Evolutionary conservation across 352 stramenopile genomes (phyloP).

Genomic region (Phytopythium litorale): DNA sequence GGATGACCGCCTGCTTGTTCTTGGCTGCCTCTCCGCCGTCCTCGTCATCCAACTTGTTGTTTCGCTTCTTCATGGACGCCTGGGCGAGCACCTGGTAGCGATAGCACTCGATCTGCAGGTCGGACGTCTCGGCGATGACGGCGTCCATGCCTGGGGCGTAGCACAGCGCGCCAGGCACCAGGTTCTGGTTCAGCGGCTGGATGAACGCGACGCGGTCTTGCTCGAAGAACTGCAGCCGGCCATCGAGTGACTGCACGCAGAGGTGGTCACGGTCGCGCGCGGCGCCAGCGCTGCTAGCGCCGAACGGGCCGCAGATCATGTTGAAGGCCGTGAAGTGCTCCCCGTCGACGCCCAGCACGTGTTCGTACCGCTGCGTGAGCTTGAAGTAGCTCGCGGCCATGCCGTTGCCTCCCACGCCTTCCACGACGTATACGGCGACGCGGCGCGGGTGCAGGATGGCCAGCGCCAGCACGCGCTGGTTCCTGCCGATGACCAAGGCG

Average conservation of each 20-base stretch:
- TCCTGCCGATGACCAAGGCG: constrained; percentile 17
- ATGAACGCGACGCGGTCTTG: constrained; percentile 88
- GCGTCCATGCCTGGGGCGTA: constrained; percentile 80
- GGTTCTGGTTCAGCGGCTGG: constrained; percentile 73
- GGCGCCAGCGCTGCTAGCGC: constrained; percentile 13
- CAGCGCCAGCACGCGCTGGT: constrained; percentile 56
- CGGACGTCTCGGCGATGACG: constrained; percentile 75
- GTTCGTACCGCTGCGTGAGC: constrained; percentile 78
- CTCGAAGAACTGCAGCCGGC: constrained; percentile 90
- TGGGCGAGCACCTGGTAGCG: constrained; percentile 81
- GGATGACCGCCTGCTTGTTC: constrained; percentile 28
- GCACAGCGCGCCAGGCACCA: constrained; percentile 77
- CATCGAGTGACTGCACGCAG: constrained; percentile 90
- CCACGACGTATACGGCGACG: constrained; percentile 77
- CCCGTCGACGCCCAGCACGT: constrained; percentile 84
- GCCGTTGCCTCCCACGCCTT: constrained; percentile 70
- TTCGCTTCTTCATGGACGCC: constrained; percentile 65
- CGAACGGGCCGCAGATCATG: constrained; percentile 84
- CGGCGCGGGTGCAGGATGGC: constrained; percentile 85
- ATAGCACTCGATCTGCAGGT: constrained; percentile 87
- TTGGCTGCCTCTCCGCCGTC: constrained; percentile 14
- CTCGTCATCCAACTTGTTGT: constrained; percentile 33
- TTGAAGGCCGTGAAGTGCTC: constrained; percentile 91
- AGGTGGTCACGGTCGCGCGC: constrained; percentile 66
- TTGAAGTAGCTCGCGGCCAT: constrained; percentile 83